Percentiles rank a stretch among this genome's conserved stretches.
Evolutionary conservation across 2,329 filamentous ascomycete species (phyloP).

Genomic region (Parastagonospora nodorum): DNA sequence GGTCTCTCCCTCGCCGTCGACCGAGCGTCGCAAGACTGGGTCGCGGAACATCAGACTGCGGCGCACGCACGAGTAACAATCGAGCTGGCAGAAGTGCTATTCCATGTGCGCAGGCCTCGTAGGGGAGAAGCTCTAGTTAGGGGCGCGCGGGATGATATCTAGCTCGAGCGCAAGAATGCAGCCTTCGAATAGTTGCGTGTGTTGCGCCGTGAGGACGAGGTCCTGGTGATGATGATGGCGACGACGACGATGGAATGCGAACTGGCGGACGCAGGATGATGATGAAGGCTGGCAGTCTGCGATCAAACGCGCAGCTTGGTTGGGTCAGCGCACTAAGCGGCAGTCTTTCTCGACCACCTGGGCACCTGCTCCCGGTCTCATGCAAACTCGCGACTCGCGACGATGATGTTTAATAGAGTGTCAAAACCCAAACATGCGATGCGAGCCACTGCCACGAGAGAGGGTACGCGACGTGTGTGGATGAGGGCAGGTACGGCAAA

Average conservation of each 20-base stretch:
- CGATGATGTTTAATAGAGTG: conserved; percentile 24
- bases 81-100: conserved; percentile 6
- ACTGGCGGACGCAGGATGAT: conserved; percentile 6
- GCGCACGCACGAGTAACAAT: conserved; percentile 6
- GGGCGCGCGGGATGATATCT: no score
- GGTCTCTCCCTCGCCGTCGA: conserved; percentile 40
- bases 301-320: not conserved
- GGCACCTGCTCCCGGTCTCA: conserved; percentile 15
- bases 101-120: conserved; percentile 14
- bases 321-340: conserved; percentile 31
- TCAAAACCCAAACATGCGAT: not conserved
- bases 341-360: conserved; percentile 12
- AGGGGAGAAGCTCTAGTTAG: no score
- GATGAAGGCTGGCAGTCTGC: conserved; percentile 11
- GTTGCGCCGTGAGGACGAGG: conserved; percentile 19
- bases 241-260: conserved; percentile 16
- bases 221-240: conserved; percentile 11
- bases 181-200: conserved; percentile 11
- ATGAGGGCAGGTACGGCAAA: conserved; percentile 1
- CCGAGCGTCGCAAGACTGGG: conserved; percentile 34
- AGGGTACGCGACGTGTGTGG: not conserved
- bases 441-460: not conserved
- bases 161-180: conserved; percentile 13
- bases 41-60: conserved; percentile 33
- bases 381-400: conserved; percentile 21